Evolutionary conservation across 768 basidiomycete genomes (phyloP), one percentile per base, ranked within the genome.

Genomic region (Symmetrospora coprosmae): DNA sequence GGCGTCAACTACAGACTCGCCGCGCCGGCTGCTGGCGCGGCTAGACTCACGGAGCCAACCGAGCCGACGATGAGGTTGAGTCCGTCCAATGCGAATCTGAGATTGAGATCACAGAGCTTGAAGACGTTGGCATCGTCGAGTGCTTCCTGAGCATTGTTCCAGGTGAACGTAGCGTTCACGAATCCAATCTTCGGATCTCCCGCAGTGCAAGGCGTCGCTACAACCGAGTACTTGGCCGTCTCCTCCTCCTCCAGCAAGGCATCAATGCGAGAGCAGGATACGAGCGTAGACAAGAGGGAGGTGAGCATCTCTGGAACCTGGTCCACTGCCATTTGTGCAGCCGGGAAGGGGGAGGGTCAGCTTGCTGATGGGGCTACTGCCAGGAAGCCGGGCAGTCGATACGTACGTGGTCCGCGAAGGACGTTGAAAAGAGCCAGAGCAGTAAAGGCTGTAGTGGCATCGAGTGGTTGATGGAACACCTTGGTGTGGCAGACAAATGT

Each of bases 1-100:
- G 17, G 49, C 27, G 11, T 13, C 19, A 5, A 48, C 38, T 16
- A 25, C 19, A 4, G 6, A 14, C 4, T 52, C 4, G 13, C 28
- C 33, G 13, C 27, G n/a, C 4, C 17, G 35, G 19, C 19, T 8
- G 35, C 51, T 14, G 19, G 39, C 11, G 7, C 6, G 4, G 59
- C 28, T 6, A 31, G 2, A n/a, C 50, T 50, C 34, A 49, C 59
- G 2, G 56, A 61, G 0, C 68, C 68, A 0, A 67, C 67, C 6
- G 67, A 35, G 0, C 68, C 68, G 27, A 52, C 38, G 4, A 69
- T 40, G 45, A 68, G 61, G 21, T 11, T 82, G 81, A 19, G 82
- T 83, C 2, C 80, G 71, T n/a, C 84, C 80, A 64, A 74, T 0
- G 84, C 82, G 64, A 87, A 85, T 2, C 53, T 66, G 45, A 85